These are phyloP conservation scores for Whalleya microplaca DNA, from an alignment of 2,329 filamentous ascomycete genomes.

Conservation along the genomic window DNA sequence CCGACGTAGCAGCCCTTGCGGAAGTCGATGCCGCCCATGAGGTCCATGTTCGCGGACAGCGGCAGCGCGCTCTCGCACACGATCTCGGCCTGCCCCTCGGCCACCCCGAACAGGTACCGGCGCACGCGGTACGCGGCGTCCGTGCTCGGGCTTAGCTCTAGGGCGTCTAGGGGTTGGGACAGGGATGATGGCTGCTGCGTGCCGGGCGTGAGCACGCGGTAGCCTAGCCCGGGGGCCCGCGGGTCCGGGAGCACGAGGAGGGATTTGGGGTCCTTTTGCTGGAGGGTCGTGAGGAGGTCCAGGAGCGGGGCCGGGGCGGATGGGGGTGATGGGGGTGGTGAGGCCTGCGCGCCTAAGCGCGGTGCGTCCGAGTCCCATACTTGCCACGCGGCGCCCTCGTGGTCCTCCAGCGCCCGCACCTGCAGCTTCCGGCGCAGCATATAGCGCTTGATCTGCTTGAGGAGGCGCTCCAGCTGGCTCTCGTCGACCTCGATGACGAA, in stretches of 20 bases:
- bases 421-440: constrained; percentile 82
- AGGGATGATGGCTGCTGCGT: too few relatives aligned
- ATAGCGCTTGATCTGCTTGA: constrained; percentile 79
- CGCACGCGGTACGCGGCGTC: constrained; percentile 72
- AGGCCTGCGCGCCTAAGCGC: constrained; percentile 5
- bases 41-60: constrained; percentile 87
- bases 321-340: neutral
- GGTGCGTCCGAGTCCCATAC: too few relatives aligned
- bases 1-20: constrained; percentile 96
- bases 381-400: constrained; percentile 72
- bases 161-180: too few relatives aligned
- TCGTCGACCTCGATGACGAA: constrained; percentile 87
- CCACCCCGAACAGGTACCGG: constrained; percentile 77
- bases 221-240: constrained; percentile 60
- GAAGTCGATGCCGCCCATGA: constrained; percentile 86
- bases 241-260: constrained; percentile 51
- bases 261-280: constrained; percentile 15
- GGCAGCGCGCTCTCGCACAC: constrained; percentile 72
- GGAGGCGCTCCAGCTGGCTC: constrained; percentile 61
- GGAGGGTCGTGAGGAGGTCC: neutral
- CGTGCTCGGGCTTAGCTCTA: constrained; percentile 51
- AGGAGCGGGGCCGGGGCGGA: constrained; percentile 6
- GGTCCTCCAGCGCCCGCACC: constrained; percentile 66
- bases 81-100: constrained; percentile 86
- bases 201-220: constrained; percentile 51